These are phyloP conservation scores for Aspergillus sp. DNA, from an alignment of 2,329 filamentous ascomycete genomes.

Conservation along the genomic window DNA sequence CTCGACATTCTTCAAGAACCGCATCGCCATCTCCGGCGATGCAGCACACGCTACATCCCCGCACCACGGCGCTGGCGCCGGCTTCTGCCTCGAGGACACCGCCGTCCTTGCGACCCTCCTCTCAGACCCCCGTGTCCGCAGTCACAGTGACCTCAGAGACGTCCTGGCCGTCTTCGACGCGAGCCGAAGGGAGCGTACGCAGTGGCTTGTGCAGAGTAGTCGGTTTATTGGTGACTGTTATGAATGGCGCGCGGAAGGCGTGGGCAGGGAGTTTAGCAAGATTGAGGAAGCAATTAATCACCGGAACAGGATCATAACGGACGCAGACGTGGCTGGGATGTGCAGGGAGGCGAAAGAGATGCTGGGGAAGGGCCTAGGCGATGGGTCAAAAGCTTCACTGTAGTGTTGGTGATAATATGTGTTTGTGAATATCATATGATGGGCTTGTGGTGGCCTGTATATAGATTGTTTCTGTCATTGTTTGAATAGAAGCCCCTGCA, in stretches of 20 bases:
- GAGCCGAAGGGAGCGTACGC: conserved; percentile 26
- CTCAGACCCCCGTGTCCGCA: conserved; percentile 21
- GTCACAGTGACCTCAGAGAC: conserved; percentile 24
- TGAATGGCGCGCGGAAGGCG: conserved; percentile 30
- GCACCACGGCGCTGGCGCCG: conserved; percentile 42
- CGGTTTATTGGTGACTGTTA: conserved; percentile 33
- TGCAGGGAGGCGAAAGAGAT: conserved; percentile 24
- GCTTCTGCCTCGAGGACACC: conserved; percentile 35
- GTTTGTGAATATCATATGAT: too few species aligned
- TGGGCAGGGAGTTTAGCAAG: conserved; percentile 17
- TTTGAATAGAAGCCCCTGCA: too few species aligned
- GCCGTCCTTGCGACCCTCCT: conserved; percentile 29
- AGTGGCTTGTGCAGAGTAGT: conserved; percentile 38
- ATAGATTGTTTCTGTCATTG: too few species aligned
- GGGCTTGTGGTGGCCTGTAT: too few species aligned
- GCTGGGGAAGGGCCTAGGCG: conserved; percentile 17
- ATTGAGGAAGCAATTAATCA: conserved; percentile 20
- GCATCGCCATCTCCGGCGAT: conserved; percentile 39
- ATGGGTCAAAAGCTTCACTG: conserved; percentile 6
- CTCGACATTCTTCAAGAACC: conserved; percentile 35
- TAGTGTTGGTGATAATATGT: background rate
- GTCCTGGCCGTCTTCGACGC: conserved; percentile 30
- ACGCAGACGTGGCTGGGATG: conserved; percentile 27
- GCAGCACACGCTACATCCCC: conserved; percentile 45
- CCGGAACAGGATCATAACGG: conserved; percentile 18